Evolutionary conservation across 371 early-diverging fungal genomes (phyloP), one percentile per base, ranked within the genome.

Genomic region (Zychaea mexicana): DNA sequence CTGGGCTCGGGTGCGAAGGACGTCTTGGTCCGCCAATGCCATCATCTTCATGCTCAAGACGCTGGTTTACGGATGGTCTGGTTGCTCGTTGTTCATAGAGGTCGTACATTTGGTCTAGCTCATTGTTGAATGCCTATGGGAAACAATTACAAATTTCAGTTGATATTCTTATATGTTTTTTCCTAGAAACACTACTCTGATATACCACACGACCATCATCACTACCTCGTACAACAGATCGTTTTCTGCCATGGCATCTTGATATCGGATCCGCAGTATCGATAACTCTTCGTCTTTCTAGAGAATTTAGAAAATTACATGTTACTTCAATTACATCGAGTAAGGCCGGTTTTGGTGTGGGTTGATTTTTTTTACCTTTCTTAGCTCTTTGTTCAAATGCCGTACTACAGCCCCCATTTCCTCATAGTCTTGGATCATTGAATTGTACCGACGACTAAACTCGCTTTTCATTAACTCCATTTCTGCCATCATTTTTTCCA

Each of bases 1-100:
- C 77, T 26, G 77, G 72, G 1, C 64, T 67, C 28, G 77, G 74
- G 56, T 73, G 60, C 0, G 66, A 27, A 2, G 72, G 74, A 21
- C 74, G 61, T n/a, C 22, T 31, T 33, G 19, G 56, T 21, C n/a
- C 8, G 9, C n/a, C 30, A 33, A 19, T 7, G 1, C 36, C 56
- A 7, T 33, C 38, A n/a, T 52, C 54, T 12, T 49, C 42, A 19
- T 60, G 52, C 42, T 39, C 45, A 26, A 32, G 52, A 26, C 27
- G 27, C 31, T 58, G 53, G 7, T 38, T 45, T 21, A n/a, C 39
- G 4, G 54, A 42, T 1, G 42, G 7, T 12, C 42, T 42, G 15
- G 1, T 21, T 22, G 52, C 19, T 28, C 45, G 39, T 24, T 59
- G 59, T 3, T 39, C 57, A 12, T 47, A 52, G 24, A 47, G 47